Evolutionary conservation across 148 eudicot genomes (phyloP), one percentile per base, ranked within the genome.

Genomic region (Mesembryanthemum crystallinum): DNA sequence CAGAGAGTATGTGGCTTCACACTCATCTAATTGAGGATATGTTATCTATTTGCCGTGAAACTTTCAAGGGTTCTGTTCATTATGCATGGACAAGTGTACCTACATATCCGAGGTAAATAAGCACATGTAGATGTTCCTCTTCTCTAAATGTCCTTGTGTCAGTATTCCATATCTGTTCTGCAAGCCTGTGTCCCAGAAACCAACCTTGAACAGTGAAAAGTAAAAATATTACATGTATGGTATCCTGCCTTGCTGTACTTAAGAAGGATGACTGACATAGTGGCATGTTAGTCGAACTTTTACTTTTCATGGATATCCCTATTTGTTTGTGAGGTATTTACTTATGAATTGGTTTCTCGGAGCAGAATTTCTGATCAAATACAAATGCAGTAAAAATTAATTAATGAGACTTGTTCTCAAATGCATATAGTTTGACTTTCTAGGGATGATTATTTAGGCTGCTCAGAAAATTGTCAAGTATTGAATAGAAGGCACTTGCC

Each of bases 31-130:
- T 95, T 69, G 89, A 95, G 75, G 96, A 95, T 75, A 89, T 91
- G 96, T 33, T 90, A 15, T 85, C 91, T 58, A 81, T 88, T 67
- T 95, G 97, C 79, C 91, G 77, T 39, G 87, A 89, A 69, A 84
- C 82, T 59, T 95, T 95, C 55, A 89, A 88, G 77, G 98, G 99
- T 81, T 87, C 92, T 72, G 99, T 95, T 76, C 94, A 82, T 73
- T 95, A 92, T 83, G 99, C 99, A 61, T 95, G 99, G 99, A 73
- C 99, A 51, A 95, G 85, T 82, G 99, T 95, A 55, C 99, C 99
- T 57, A 90, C 99, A 47, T 95, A 95, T 83, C 99, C 99, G 61
- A 95, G 99, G 99, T 95, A 89, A 67, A 33, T 64, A 68, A 43
- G 32, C 23, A 35, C 2, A 28, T 23, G 23, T n/a, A 15, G 25